A percentile compares a stretch with the other conserved stretches of the same genome.
These are phyloP conservation scores for Pseudocercospora musae DNA, from an alignment of 2,329 filamentous ascomycete species.

Conservation along the genomic window DNA sequence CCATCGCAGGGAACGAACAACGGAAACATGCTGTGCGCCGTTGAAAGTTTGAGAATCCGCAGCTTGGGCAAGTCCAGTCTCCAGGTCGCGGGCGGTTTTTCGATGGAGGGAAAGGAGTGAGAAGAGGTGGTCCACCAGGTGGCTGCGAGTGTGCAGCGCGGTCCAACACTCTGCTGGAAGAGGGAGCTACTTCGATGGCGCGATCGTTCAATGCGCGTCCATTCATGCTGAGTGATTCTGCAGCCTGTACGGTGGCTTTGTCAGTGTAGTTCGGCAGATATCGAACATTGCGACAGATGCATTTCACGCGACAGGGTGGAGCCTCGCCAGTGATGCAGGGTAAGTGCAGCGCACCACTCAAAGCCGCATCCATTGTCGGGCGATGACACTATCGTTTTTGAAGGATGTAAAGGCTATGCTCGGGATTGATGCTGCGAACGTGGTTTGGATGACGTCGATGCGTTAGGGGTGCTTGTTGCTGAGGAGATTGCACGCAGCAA, in stretches of 20 bases:
- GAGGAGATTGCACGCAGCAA: conserved; percentile 5
- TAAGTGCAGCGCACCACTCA: conserved; percentile 7
- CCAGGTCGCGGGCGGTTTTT: conserved; percentile 97
- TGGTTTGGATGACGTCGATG: conserved; percentile 7
- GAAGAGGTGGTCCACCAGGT: conserved; percentile 53
- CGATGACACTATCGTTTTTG: background rate
- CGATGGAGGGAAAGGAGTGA: conserved; percentile 95
- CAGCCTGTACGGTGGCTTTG: conserved; percentile 59
- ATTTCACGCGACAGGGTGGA: conserved; percentile 14
- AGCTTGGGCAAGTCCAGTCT: conserved; percentile 98
- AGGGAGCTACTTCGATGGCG: conserved; percentile 97
- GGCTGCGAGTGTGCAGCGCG: conserved; percentile 69
- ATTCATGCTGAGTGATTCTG: conserved; percentile 98
- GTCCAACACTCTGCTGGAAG: conserved; percentile 93
- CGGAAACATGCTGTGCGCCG: conserved; percentile 97
- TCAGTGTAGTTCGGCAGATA: conserved; percentile 12
- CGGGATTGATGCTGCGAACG: conserved; percentile 2
- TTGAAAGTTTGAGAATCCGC: conserved; percentile 99
- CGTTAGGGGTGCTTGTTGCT: background rate
- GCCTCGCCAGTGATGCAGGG: conserved; percentile 15
- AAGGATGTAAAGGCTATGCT: background rate
- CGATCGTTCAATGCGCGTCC: conserved; percentile 97
- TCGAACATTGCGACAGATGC: conserved; percentile 11
- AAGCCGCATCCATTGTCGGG: background rate
- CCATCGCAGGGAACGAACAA: conserved; percentile 96